Conservation (phyloP, 345 rosid genomes). For the Conringia planisiliqua region DNA sequence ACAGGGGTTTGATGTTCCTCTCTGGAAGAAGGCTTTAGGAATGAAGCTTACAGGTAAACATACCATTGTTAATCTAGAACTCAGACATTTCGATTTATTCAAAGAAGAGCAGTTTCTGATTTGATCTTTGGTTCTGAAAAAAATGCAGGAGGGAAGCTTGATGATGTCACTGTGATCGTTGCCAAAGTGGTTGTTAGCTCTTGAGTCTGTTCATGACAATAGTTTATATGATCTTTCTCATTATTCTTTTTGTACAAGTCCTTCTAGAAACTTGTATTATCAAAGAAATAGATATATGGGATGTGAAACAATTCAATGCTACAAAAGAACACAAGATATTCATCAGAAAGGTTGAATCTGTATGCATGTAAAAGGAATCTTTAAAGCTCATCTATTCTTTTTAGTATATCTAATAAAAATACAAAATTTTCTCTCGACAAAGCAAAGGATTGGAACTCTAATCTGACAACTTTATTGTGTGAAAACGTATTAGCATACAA, state of each 20-base stretch:
- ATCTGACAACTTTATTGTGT: constrained; percentile 29
- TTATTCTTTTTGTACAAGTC: constrained; percentile 22
- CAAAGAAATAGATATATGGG: neutral
- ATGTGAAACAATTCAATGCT: neutral
- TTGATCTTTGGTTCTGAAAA: constrained; percentile 2
- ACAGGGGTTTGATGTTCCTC: constrained; percentile 79
- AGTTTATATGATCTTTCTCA: neutral
- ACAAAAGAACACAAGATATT: neutral
- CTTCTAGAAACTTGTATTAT: constrained; percentile 5
- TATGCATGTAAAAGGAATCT: neutral
- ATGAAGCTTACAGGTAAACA: constrained; percentile 65
- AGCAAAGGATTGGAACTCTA: constrained; percentile 13
- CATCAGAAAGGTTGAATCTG: neutral
- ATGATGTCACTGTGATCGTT: constrained; percentile 77
- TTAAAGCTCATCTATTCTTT: constrained; percentile 7
- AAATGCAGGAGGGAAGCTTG: constrained; percentile 81
- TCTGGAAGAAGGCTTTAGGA: constrained; percentile 82
- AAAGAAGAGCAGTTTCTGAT: neutral
- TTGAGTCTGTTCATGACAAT: constrained; percentile 9
- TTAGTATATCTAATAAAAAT: constrained; percentile 10
- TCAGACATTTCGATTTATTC: neutral
- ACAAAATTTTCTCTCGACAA: constrained; percentile 23
- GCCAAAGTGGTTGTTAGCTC: constrained; percentile 49
- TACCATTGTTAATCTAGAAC: neutral
- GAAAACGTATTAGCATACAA: constrained; percentile 14